phyloP scores from a whole-genome alignment of 2,329 filamentous ascomycete species.

The Neocucurbitaria cava region DNA sequence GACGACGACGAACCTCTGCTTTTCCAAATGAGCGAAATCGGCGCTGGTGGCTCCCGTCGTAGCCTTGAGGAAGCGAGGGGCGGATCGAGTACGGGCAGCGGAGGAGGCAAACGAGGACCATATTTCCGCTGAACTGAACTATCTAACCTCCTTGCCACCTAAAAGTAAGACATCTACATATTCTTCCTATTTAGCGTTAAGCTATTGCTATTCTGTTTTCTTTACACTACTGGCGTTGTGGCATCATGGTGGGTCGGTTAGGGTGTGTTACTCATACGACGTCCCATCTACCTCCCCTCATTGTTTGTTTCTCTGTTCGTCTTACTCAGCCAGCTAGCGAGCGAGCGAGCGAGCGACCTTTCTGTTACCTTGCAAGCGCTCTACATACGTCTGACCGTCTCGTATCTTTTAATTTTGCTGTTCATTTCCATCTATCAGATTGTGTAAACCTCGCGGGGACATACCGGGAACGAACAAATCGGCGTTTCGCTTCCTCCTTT shows the following conservation, averaged over 20 bases:
- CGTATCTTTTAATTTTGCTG: too few relatives aligned
- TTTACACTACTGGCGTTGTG: background rate
- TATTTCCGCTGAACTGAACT: constrained; percentile 12
- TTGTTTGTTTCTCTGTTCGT: too few relatives aligned
- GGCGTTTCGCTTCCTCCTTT: too few relatives aligned
- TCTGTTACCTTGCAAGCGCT: too few relatives aligned
- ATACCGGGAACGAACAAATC: too few relatives aligned
- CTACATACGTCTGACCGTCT: too few relatives aligned
- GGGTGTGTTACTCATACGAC: background rate
- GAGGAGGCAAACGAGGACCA: constrained; percentile 36
- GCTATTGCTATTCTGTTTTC: background rate
- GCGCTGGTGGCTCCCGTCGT: constrained; percentile 48
- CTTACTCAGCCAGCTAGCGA: too few relatives aligned
- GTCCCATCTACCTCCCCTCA: background rate
- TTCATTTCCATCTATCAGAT: too few relatives aligned
- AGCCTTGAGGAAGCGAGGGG: constrained; percentile 48
- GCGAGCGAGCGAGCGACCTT: too few relatives aligned
- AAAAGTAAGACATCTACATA: background rate
- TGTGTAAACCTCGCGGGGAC: too few relatives aligned
- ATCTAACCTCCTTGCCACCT: background rate
- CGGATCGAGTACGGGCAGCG: constrained; percentile 34
- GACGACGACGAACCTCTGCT: constrained; percentile 73
- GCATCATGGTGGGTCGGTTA: background rate
- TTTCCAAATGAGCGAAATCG: constrained; percentile 77
- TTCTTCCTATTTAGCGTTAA: background rate